Conservation (phyloP, 2,329 filamentous ascomycete genomes). For the Ceratocystis cubensis region DNA sequence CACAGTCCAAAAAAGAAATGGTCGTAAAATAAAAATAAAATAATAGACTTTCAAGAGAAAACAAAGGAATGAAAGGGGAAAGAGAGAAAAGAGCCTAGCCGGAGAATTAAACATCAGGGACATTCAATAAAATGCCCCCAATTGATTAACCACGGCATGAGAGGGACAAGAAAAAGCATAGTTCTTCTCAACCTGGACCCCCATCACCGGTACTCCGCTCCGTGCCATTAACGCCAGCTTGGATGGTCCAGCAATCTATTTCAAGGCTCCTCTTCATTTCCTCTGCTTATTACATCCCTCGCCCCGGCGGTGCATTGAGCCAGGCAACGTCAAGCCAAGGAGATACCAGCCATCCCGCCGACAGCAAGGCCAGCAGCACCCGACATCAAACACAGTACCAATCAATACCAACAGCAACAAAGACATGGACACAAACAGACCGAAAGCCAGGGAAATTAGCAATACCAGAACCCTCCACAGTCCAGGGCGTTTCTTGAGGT, state of each 20-base stretch:
- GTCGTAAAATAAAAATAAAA: slow-evolving; percentile 12
- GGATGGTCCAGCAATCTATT: background rate
- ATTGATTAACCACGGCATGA: background rate
- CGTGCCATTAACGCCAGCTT: background rate
- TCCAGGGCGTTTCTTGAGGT: background rate
- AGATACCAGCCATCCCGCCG: background rate
- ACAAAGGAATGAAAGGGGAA: background rate
- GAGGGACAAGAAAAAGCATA: background rate
- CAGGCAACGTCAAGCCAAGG: background rate
- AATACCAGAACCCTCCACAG: too few species aligned
- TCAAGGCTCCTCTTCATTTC: slow-evolving; percentile 1
- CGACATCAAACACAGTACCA: background rate
- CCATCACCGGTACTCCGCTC: background rate
- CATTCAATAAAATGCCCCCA: background rate
- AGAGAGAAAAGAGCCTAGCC: background rate
- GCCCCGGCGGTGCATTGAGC: background rate
- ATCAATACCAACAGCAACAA: background rate
- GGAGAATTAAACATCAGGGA: background rate
- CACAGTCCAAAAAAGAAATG: background rate
- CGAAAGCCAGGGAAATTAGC: background rate
- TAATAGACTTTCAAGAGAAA: background rate
- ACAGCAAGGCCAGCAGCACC: background rate
- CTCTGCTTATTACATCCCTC: background rate
- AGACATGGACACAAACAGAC: background rate
- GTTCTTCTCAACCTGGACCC: background rate